phyloP scores from a whole-genome alignment of 1,284 basidiomycete genomes.

The Bjerkandera adusta region DNA sequence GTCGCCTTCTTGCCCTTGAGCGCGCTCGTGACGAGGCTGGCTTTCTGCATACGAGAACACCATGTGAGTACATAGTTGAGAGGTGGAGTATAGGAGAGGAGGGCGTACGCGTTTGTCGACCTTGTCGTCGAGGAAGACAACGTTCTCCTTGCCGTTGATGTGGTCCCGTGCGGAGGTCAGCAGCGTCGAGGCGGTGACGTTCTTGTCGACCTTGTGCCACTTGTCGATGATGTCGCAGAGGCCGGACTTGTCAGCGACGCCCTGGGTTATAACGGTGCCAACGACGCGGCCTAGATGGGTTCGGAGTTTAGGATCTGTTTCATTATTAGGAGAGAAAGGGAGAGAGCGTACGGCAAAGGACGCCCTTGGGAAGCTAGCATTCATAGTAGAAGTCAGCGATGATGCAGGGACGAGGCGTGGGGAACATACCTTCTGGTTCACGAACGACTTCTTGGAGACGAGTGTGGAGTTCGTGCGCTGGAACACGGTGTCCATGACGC shows the following conservation, averaged over 20 bases:
- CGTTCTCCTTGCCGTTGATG: neutral
- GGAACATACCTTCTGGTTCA: neutral
- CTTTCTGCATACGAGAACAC: neutral
- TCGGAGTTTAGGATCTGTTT: neutral
- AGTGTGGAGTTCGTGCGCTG: neutral
- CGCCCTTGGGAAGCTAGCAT: neutral
- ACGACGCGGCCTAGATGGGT: neutral
- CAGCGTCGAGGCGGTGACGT: neutral
- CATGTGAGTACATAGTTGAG: neutral
- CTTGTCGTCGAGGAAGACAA: conserved; percentile 1
- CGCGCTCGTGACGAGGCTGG: too few species aligned
- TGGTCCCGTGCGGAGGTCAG: neutral
- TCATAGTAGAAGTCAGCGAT: neutral
- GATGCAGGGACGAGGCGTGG: neutral
- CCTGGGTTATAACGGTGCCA: neutral
- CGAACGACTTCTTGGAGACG: conserved; percentile 1
- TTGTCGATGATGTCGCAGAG: conserved; percentile 1
- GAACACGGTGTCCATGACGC: neutral
- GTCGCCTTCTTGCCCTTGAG: conserved; percentile 4
- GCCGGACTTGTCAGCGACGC: conserved; percentile 1
- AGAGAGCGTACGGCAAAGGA: neutral
- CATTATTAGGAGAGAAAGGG: neutral
- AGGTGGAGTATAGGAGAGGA: neutral
- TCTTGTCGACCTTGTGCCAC: conserved; percentile 1
- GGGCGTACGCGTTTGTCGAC: neutral